Evolutionary conservation across 345 rosid species (phyloP).

Genomic region (Iberis pinnata): DNA sequence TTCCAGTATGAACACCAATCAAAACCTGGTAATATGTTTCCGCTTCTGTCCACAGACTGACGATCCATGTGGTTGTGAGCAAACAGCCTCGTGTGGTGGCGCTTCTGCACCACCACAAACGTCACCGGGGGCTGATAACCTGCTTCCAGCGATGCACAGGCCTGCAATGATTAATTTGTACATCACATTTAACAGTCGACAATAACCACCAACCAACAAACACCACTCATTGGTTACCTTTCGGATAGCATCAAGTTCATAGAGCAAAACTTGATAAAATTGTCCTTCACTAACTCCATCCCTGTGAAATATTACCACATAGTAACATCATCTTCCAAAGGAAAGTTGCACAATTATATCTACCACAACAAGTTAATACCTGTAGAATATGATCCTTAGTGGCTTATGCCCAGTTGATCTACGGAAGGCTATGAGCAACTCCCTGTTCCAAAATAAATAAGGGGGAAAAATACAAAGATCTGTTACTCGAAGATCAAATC

Average conservation of each 20-base stretch:
- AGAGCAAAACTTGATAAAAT: slow-evolving; percentile 83
- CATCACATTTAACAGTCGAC: neutral
- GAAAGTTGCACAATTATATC: neutral
- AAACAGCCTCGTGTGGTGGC: slow-evolving; percentile 96
- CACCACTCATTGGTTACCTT: too few relatives aligned
- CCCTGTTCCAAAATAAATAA: slow-evolving; percentile 45
- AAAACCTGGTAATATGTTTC: slow-evolving; percentile 81
- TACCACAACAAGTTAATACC: slow-evolving; percentile 30
- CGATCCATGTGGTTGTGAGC: slow-evolving; percentile 74
- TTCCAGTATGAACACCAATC: too few relatives aligned
- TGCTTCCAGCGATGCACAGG: slow-evolving; percentile 92
- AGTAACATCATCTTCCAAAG: neutral
- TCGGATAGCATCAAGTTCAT: slow-evolving; percentile 95
- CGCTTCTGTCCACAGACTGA: slow-evolving; percentile 73
- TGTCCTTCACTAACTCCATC: slow-evolving; percentile 99
- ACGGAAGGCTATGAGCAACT: slow-evolving; percentile 88
- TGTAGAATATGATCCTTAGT: slow-evolving; percentile 86
- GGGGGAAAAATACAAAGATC: neutral
- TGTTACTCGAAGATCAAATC: neutral
- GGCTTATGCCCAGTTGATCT: slow-evolving; percentile 96
- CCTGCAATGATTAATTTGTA: slow-evolving; percentile 36
- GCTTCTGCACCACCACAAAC: slow-evolving; percentile 97
- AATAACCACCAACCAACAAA: too few relatives aligned
- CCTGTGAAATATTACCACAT: slow-evolving; percentile 32
- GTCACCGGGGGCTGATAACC: slow-evolving; percentile 99